Base-by-base conservation (phyloP, 371 early-diverging fungal genomes). In the Saksenaea vasiformis region DNA sequence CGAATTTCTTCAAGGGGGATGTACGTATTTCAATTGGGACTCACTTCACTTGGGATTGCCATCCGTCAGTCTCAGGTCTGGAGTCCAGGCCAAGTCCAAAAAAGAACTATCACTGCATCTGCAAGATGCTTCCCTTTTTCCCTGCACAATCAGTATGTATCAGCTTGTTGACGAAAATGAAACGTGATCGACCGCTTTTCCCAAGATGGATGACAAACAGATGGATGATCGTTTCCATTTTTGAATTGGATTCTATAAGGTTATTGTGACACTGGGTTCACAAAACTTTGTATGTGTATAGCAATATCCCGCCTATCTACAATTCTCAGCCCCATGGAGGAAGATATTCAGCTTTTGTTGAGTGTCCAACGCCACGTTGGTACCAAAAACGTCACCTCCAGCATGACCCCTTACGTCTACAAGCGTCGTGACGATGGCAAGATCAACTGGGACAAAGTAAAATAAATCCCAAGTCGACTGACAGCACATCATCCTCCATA, bases 301-400 rank as follows among this genome's bases (percentile, higher is more conserved):
- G 51, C 17, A 5, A 47, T 47, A 22, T 47, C 51, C 24, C 51
- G 51, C 51, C 17, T 36, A 43, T 24, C 53, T 56, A 34, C 59
- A 71, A 76, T 84, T 67, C 86, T 91, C 63, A 80, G 82, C 66
- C 84, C 90, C 66, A 90, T 92, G 70, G 92, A 94, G 76, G 89
- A 93, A 80, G 98, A 97, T 79, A 88, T 96, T 77, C 88, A 90
- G 83, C 83, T 91, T 70, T 87, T 98, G 76, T 87, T 98, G 71
- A 90, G 95, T 67, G 98, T 98, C 74, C 93, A 96, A 84, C 87
- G 90, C 62, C 94, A 95, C 85, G 79, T 95, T 78, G 95, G 95
- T 64, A 74, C 91, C 71, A 95, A 96, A 90, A 98, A 98, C 85
- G 77, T 84, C 65, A 93, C 93, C 77, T 79, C 85, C 65, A 82